Evolutionary conservation across 2,329 filamentous ascomycete genomes (phyloP).

Genomic region (Fusarium sp.): DNA sequence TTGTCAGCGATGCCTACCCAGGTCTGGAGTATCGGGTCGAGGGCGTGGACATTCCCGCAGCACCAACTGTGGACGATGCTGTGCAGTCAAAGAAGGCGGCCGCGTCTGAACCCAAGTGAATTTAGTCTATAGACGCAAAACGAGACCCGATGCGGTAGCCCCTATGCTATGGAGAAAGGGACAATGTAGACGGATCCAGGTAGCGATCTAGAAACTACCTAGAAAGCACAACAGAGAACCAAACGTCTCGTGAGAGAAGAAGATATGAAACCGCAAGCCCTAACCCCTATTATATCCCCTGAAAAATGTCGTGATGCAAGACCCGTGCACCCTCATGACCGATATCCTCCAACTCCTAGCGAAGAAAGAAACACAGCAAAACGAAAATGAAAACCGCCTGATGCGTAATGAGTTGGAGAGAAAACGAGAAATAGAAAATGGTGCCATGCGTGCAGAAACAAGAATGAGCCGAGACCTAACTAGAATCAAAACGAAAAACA

Average conservation of each 20-base stretch:
- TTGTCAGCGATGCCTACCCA: conserved; percentile 89
- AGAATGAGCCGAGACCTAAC: conserved; percentile 11
- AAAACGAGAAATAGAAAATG: neutral
- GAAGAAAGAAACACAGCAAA: conserved; percentile 20
- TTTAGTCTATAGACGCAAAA: conserved; percentile 31
- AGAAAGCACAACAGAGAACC: conserved; percentile 1
- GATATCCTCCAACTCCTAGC: conserved; percentile 39
- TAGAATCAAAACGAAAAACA: conserved; percentile 24
- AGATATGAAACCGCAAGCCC: conserved; percentile 4
- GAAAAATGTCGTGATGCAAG: conserved; percentile 37
- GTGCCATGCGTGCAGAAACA: conserved; percentile 13
- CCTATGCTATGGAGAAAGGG: conserved; percentile 20
- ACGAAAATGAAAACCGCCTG: conserved; percentile 21
- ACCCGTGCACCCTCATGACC: conserved; percentile 29
- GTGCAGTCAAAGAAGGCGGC: conserved; percentile 53
- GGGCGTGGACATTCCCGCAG: conserved; percentile 61
- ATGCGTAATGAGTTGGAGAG: conserved; percentile 24
- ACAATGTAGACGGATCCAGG: conserved; percentile 2
- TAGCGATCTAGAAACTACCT: neutral
- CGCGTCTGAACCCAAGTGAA: conserved; percentile 30
- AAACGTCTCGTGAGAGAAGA: conserved; percentile 33
- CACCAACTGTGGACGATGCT: conserved; percentile 59
- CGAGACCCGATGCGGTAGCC: conserved; percentile 4
- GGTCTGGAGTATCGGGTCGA: conserved; percentile 69
- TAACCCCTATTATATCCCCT: conserved; percentile 32